Evolutionary conservation across 345 rosid species (phyloP).

Genomic region (Camelina neglecta): DNA sequence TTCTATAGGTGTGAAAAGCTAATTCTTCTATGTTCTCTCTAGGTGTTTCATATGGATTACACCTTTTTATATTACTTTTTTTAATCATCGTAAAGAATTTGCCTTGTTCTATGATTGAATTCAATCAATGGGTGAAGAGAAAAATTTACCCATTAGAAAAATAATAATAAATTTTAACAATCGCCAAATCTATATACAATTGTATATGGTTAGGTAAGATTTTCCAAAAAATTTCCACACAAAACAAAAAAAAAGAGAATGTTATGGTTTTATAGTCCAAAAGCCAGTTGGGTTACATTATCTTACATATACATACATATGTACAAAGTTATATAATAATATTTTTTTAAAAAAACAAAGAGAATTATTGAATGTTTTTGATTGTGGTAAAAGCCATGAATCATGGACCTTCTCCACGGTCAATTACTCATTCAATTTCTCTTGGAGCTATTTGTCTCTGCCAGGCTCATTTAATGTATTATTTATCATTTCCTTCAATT

Average conservation of each 20-base stretch:
- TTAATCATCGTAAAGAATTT: conserved; percentile 3
- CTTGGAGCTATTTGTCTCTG: conserved; percentile 42
- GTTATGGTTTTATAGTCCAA: conserved; percentile 14
- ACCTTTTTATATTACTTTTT: conserved; percentile 37
- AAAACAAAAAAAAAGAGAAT: background rate
- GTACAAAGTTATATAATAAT: conserved; percentile 9
- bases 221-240: background rate
- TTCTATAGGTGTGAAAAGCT: conserved; percentile 30
- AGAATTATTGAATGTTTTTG: conserved; percentile 36
- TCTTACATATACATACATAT: background rate
- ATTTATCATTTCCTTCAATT: background rate
- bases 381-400: conserved; percentile 45
- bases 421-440: conserved; percentile 37
- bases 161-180: background rate
- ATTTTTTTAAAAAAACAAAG: background rate
- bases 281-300: conserved; percentile 40
- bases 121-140: conserved; percentile 27
- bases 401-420: conserved; percentile 39
- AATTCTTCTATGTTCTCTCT: conserved; percentile 43
- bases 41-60: conserved; percentile 44
- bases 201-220: conserved; percentile 37
- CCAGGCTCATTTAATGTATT: conserved; percentile 33
- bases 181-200: background rate
- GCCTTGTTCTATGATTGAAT: conserved; percentile 34
- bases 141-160: conserved; percentile 18